Base-by-base conservation (phyloP, 2,329 filamentous ascomycete genomes). In the Endocalyx cinctus region DNA sequence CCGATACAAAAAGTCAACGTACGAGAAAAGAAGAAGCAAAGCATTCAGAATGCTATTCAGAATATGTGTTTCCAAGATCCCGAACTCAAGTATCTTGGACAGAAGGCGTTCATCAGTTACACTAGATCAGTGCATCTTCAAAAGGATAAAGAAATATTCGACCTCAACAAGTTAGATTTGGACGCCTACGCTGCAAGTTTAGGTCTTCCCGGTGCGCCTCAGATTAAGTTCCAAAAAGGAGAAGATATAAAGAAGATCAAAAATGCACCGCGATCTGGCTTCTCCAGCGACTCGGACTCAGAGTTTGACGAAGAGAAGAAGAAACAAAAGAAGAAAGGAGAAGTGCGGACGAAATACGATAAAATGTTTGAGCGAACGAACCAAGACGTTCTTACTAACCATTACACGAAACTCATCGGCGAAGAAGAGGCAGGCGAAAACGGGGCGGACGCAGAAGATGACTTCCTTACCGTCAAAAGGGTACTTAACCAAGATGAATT, bases 311-410 rank as follows among this genome's bases (percentile, higher is more conserved):
- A 77, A n/a, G 69, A 71, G 17, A 72, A 70, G 17, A 66, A 65
- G 37, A 66, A 68, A 45, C 63, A 68, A 40, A 79, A 76, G 57
- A 79, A 81, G 62, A 82, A 85, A 63, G 69, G 72, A 10, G 76
- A 80, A 48, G 86, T 95, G 13, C 78, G 88, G 41, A 98, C 94
- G 19, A 97, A 95, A 60, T 94, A 94, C 58, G 88, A 98, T 60
- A 83, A 87, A 48, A 97, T 98, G 92, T 96, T 97, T 61, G 90
- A 96, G 67, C 76, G 92, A 40, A 85, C 84, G 49, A 98, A 98
- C 62, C 90, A 97, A 62, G 89, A 96, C 55, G 85, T 98, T 19
- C 64, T 98, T 44, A 89, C 90, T n/a, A 80, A 83, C 35, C 92
- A 98, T 63, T 97, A 96, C 67, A 78, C 79, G 39, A 95, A 90